Evolutionary conservation across 169 alveolate species (phyloP).

Genomic region (Neospora caninum): DNA sequence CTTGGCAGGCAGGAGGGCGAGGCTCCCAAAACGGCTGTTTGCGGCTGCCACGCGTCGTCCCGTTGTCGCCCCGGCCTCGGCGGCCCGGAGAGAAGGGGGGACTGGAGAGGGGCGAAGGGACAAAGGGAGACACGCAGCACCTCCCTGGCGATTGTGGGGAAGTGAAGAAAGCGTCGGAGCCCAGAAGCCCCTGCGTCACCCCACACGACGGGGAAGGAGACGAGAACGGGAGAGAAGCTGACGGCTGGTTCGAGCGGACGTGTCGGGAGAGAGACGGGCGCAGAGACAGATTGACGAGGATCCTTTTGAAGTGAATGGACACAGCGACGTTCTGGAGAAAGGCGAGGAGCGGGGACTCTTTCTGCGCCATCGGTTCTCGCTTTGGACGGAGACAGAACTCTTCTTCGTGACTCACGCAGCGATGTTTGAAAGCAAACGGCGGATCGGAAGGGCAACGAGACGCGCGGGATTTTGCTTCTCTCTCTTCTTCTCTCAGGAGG

Average conservation of each 20-base stretch:
- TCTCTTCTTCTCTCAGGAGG: background rate
- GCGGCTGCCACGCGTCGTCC: no score
- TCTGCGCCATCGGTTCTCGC: background rate
- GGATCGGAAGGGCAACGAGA: background rate
- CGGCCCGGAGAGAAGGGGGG: background rate
- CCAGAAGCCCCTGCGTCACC: background rate
- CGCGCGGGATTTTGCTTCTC: background rate
- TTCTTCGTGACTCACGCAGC: no score
- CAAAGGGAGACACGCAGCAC: background rate
- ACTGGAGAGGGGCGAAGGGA: background rate
- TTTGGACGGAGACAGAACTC: no score
- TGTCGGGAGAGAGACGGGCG: background rate
- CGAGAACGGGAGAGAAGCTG: background rate
- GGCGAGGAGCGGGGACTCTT: background rate
- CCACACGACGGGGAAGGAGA: background rate
- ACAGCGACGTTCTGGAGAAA: background rate
- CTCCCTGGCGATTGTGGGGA: background rate
- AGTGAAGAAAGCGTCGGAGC: background rate
- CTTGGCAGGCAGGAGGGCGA: no score
- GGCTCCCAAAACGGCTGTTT: no score
- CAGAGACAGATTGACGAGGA: background rate
- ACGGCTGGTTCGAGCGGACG: background rate
- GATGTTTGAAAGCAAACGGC: no score
- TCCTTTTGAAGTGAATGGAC: background rate
- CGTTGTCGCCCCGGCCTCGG: no score